phyloP scores from a whole-genome alignment of 2,329 filamentous ascomycete genomes.

The Hysterium pulicare region DNA sequence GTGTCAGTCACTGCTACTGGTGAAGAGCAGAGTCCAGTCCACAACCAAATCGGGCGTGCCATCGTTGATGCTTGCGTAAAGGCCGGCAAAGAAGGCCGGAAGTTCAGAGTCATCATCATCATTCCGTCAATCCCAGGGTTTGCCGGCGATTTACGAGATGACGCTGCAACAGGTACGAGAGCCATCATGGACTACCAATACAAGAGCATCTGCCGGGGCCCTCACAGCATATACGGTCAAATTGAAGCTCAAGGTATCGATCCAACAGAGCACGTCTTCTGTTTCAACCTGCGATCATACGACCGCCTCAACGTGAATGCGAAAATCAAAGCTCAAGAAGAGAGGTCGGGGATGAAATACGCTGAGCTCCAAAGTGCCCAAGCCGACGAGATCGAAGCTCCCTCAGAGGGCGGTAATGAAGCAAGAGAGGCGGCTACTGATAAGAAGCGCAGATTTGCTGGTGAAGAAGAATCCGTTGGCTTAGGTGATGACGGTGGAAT shows the following conservation, averaged over 20 bases:
- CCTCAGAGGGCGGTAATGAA: slow-evolving; percentile 30
- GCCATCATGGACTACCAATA: slow-evolving; percentile 99
- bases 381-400: slow-evolving; percentile 78
- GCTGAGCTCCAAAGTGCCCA: slow-evolving; percentile 83
- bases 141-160: slow-evolving; percentile 80
- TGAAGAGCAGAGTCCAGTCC: slow-evolving; percentile 78
- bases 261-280: slow-evolving; percentile 75
- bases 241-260: slow-evolving; percentile 72
- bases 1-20: slow-evolving; percentile 73
- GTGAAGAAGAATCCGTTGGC: slow-evolving; percentile 39
- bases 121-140: slow-evolving; percentile 94
- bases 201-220: slow-evolving; percentile 88
- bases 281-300: slow-evolving; percentile 92
- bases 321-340: slow-evolving; percentile 69
- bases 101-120: slow-evolving; percentile 85
- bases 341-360: slow-evolving; percentile 78
- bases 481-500: slow-evolving; percentile 35
- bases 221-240: slow-evolving; percentile 84
- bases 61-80: slow-evolving; percentile 88
- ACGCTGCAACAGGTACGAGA: slow-evolving; percentile 74
- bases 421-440: slow-evolving; percentile 46
- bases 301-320: slow-evolving; percentile 85
- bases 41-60: slow-evolving; percentile 81
- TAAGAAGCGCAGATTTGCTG: slow-evolving; percentile 44
- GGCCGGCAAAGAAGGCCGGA: slow-evolving; percentile 76